phyloP scores from a whole-genome alignment of 179 eudicot genomes.

The Vitellaria paradoxa region DNA sequence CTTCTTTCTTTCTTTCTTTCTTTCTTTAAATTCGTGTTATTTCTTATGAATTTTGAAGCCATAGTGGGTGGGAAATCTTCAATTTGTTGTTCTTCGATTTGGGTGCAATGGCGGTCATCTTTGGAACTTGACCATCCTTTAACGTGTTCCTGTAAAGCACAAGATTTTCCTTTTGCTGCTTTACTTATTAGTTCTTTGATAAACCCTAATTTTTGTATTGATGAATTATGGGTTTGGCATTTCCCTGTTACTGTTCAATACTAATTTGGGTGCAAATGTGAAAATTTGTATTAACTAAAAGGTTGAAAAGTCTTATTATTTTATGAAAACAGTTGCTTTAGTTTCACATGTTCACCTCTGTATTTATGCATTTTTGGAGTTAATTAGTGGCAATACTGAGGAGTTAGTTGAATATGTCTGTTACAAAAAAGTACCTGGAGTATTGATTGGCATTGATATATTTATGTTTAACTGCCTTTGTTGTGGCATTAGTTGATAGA shows the following conservation, averaged over 20 bases:
- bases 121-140: background rate
- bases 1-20: background rate
- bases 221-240: slow-evolving; percentile 5
- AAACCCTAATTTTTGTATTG: slow-evolving; percentile 1
- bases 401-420: slow-evolving; percentile 1
- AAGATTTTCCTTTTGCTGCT: slow-evolving; percentile 5
- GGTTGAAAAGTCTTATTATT: background rate
- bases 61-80: background rate
- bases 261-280: background rate
- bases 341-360: background rate
- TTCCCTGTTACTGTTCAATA: too few species aligned
- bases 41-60: background rate
- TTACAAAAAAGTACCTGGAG: background rate
- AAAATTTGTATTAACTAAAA: background rate
- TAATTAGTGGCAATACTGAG: too few species aligned
- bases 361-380: slow-evolving; percentile 9
- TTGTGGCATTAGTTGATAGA: background rate
- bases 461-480: background rate
- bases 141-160: background rate
- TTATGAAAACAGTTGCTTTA: background rate
- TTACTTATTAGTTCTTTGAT: background rate
- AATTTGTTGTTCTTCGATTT: slow-evolving; percentile 5
- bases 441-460: background rate
- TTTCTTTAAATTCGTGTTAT: background rate
- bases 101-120: background rate